Base-by-base conservation (phyloP, 1,284 basidiomycete species). In the Macrocybe sp. region DNA sequence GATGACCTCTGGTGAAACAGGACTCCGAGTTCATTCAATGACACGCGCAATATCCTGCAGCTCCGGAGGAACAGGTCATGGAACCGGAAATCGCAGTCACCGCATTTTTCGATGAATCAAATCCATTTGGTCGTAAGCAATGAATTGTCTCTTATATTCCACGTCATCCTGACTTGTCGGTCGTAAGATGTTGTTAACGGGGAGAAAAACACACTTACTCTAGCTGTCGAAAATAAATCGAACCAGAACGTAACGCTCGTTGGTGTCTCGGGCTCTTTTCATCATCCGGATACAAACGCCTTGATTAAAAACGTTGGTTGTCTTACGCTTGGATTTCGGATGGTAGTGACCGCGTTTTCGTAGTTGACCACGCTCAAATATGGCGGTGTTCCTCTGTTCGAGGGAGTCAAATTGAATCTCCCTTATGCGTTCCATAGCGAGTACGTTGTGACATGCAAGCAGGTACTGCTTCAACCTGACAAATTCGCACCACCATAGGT, bases 351-450 rank as follows among this genome's bases (percentile, higher is more conserved):
- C 22, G 22, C 22, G 22, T 22, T 22, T 22, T 2, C 22, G 47
- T 47, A 7, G 41, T 37, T 29, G 28, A 14, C 42, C 28, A 54
- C 90, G 85, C 77, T 81, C 36, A 85, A 86, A 10, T 69, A 80
- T 2, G 88, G 83, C 60, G 75, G 75, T 31, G 58, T 86, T 32
- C 73, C 76, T 11, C 67, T 94, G 34, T 54, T 81, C 12, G 74
- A 85, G 49, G 81, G 81, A 32, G 67, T 78, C 29, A 87, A 86
- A 62, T 64, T 89, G 48, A 77, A 81, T 52, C 66, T 92, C 43
- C 89, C 90, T 3, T 94, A 84, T 63, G 56, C 70, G 28, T 89
- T 94, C 63, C 72, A 89, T 69, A 90, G 85, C 76, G 90, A 95
- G 91, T 94, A 59, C 69, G 89, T 76, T 14, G 36, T 40, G 30